Base-by-base conservation (phyloP, 1,284 basidiomycete species). In the Entoloma clypeatum region DNA sequence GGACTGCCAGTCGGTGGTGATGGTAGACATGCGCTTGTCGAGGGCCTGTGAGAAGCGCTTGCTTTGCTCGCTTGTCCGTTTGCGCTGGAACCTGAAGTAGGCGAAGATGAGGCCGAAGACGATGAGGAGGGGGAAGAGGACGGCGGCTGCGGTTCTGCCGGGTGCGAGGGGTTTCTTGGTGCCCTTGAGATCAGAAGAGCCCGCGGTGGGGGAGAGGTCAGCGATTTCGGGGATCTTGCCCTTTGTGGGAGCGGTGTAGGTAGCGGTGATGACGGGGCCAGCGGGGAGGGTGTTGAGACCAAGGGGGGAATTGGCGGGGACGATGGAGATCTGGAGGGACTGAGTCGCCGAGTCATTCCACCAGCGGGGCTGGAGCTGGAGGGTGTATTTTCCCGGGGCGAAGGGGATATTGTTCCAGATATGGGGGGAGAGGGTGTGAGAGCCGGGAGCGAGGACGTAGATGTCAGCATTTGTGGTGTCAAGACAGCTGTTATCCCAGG, bases 11-110 rank as follows among this genome's bases (percentile, higher is more conserved):
- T 88, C 84, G 9, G 69, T 66, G 5, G 79, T 81, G 50, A 89
- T 79, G 46, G 81, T 81, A 11, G 81, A 82, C 89, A 91, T 90
- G 57, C 90, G 80, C 65, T 81, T 77, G 70, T 91, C 81, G 62
- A 93, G 63, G 22, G 68, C 71, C 60, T 80, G 72, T 27, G 77
- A 82, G 75, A 81, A 92, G 34, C 75, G 71, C 61, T 73, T 77
- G 51, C 79, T 70, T 61, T 86, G 77, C 47, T 79, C 71, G 41
- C 68, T 67, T 47, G 74, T 73, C 53, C 69, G 77, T 22, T 62
- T 56, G 41, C 89, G 77, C 53, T 69, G 76, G 54, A 74, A 71
- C 53, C 68, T 72, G 63, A 87, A 55, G 58, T 79, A 88, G 0
- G 68, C 64, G 16, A 66, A 68, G 16, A 71, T 56, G 36, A 66